A percentile compares a stretch with the other conserved stretches of the same genome.
phyloP scores from a whole-genome alignment of 1,139 yeast genomes.

The Diutina siamensis region DNA sequence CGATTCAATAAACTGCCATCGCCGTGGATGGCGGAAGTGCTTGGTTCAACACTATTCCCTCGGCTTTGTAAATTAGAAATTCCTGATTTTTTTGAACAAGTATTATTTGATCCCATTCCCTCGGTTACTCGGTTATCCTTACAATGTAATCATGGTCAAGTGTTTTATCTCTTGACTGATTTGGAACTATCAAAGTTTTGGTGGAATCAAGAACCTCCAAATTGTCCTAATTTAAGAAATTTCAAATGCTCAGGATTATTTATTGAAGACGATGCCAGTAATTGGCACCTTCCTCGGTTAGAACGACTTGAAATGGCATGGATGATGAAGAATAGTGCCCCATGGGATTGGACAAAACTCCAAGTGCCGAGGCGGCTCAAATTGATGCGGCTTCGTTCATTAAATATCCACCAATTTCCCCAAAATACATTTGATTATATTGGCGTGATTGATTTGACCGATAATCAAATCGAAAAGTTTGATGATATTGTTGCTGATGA shows the following conservation, averaged over 20 bases:
- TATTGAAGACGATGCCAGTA: neutral
- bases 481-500: neutral
- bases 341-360: neutral
- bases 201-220: neutral
- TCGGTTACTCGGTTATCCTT: neutral
- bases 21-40: neutral
- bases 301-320: neutral
- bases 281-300: neutral
- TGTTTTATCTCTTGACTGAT: neutral
- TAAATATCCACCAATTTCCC: neutral
- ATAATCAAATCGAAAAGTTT: neutral
- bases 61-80: neutral
- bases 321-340: neutral
- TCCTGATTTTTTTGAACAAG: neutral
- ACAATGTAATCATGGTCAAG: conserved; percentile 1
- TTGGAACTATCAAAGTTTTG: neutral
- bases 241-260: neutral
- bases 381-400: neutral
- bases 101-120: neutral
- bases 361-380: neutral
- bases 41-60: neutral
- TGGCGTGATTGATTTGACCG: neutral
- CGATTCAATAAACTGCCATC: neutral
- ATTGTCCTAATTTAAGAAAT: neutral
- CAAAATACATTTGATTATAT: neutral